Base-by-base conservation (phyloP, 2,329 filamentous ascomycete species). In the Fusarium beomiforme region DNA sequence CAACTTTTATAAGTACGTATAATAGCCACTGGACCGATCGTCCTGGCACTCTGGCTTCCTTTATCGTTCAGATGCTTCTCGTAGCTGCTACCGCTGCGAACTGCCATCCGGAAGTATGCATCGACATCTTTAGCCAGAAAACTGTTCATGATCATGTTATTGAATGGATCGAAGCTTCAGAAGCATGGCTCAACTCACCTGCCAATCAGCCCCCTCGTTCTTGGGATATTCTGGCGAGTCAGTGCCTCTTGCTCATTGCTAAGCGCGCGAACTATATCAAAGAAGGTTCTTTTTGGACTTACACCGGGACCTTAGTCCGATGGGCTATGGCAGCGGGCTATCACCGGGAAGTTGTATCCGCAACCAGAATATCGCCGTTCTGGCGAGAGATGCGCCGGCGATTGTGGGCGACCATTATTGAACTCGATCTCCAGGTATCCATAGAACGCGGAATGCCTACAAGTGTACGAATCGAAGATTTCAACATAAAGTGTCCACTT, bases 111-210 rank as follows among this genome's bases (percentile, higher is more conserved):
- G 33, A 39, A 21, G 7, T 26, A 7, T 53, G 23, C 2, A 39
- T 39, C 10, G 23, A 53, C 1, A 1, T n/a, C 2, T 39, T 29
- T 5, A 21, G 23, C 33, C 49, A 39, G 13, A 17, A 53, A 4
- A 21, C 13, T 11, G 26, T 14, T 17, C 19, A 21, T 16, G 49
- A 53, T n/a, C 33, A 53, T 8, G 14, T 13, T 39, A 4, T 39
- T 2, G 0, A 2, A 5, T 53, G 49, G 49, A 3, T 39, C 2
- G 49, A 39, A 0, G 23, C 13, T 2, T 1, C 33, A 2, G 33
- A 39, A 17, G 33, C 17, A 17, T 51, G 49, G 49, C 12, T 26
- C 0, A 24, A 2, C 11, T 36, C 21, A 2, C 31, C 13, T 6
- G 10, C 8, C 4, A n/a, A n/a, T 5, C 33, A 26, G 4, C 19